Percentiles rank a stretch among this genome's conserved stretches.
Conservation (phyloP, 2,329 filamentous ascomycete species). For the Talaromyces pinophilus region DNA sequence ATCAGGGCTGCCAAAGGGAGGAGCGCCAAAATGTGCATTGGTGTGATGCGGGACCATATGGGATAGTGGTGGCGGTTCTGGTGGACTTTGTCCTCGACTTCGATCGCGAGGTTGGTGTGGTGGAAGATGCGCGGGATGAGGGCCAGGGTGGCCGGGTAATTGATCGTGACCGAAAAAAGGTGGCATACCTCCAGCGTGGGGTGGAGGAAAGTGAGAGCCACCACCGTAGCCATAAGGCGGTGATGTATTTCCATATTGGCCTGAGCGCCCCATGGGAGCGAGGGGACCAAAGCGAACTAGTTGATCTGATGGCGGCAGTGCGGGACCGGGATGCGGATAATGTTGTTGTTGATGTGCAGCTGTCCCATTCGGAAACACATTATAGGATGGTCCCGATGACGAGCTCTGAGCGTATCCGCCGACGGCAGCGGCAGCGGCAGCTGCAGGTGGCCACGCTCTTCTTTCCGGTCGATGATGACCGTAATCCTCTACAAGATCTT, state of each 20-base stretch:
- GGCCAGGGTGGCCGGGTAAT: constrained; percentile 30
- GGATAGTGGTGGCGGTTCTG: constrained; percentile 32
- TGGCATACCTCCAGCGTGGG: constrained; percentile 31
- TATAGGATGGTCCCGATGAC: constrained; percentile 44
- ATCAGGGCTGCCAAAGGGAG: constrained; percentile 39
- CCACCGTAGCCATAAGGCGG: constrained; percentile 34
- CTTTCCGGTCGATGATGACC: constrained; percentile 39
- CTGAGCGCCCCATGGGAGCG: constrained; percentile 29
- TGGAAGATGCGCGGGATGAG: constrained; percentile 30
- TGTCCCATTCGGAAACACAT: constrained; percentile 35
- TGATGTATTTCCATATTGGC: constrained; percentile 32
- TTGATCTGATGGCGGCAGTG: constrained; percentile 35
- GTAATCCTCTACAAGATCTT: constrained; percentile 60
- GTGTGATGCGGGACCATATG: constrained; percentile 33
- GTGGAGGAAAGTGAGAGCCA: constrained; percentile 31
- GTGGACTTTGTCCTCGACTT: constrained; percentile 35
- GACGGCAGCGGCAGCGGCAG: constrained; percentile 32
- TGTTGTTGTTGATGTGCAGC: constrained; percentile 32
- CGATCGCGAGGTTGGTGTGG: constrained; percentile 28
- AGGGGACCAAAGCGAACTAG: constrained; percentile 36
- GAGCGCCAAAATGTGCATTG: constrained; percentile 33
- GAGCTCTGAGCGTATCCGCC: constrained; percentile 43
- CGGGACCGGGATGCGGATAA: constrained; percentile 31
- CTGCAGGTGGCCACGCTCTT: constrained; percentile 36
- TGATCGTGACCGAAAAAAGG: constrained; percentile 35